Evolutionary conservation across 1,284 basidiomycete genomes (phyloP), one percentile per base, ranked within the genome.

Genomic region (Peniophora sp.): DNA sequence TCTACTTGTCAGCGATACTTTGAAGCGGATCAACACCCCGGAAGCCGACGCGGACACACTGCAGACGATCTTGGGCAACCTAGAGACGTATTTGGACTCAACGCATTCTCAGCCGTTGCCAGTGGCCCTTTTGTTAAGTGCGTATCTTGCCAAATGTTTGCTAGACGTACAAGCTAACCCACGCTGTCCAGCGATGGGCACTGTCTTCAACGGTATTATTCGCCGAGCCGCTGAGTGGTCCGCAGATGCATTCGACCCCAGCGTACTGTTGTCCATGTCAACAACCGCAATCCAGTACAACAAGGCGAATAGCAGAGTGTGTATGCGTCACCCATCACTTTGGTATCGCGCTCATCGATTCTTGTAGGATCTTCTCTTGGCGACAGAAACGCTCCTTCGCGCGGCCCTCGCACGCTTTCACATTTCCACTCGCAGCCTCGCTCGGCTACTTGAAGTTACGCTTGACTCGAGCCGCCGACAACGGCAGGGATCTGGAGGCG

Each of bases 201-300:
- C 75, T 43, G 73, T 76, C 45, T 65, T 86, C 14, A 73, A 69
- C 1, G 66, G 66, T 23, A 61, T 84, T 49, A 73, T 77, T 27
- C 73, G 82, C 10, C 75, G 78, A 38, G 70, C 75, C 17, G 73
- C 77, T 8, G 84, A 86, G 53, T 73, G 74, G 59, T 50, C 63
- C 23, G 60, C 67, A 46, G 67, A 72, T 16, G 61, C 57, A 2
- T 71, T 82, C 47, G 75, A 86, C 58, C 72, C 80, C 3, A 77
- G 77, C 12, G 71, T 82, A 3, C 57, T 87, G 14, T 58, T 88
- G 16, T 48, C 65, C 2, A 73, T 84, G 50, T 67, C 73, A 1
- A 67, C 76, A 3, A 69, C 69, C 8, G 66, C 87, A 23, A 68
- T 84, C 11, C 73, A 79, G 50, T 71, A 80, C 59, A 83, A 85